Percentiles rank a stretch among this genome's conserved stretches.
Evolutionary conservation across 148 eudicot species (phyloP).

Genomic region (Pouteria glomerata): DNA sequence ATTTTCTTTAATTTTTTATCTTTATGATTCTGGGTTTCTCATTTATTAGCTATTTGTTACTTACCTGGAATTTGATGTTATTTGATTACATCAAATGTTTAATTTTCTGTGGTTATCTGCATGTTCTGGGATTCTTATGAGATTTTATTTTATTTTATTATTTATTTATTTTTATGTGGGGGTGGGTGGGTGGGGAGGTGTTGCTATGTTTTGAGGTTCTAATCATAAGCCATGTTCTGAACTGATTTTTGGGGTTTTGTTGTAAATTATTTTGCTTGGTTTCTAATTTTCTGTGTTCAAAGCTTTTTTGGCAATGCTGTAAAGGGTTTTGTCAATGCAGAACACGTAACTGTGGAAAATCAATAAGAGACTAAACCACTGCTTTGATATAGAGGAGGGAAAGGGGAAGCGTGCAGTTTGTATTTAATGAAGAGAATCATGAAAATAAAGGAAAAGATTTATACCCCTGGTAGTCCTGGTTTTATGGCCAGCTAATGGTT

Average conservation of each 20-base stretch:
- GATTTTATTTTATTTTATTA: background rate
- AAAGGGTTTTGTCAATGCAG: constrained; percentile 10
- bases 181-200: background rate
- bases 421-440: constrained; percentile 28
- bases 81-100: background rate
- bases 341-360: background rate
- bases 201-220: background rate
- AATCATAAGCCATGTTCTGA: background rate
- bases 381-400: background rate
- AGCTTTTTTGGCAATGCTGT: background rate
- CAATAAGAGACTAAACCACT: background rate
- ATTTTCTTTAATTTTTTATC: too few species aligned
- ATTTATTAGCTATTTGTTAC: background rate
- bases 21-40: too few species aligned
- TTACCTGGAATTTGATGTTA: background rate
- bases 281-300: background rate
- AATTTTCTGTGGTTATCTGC: background rate
- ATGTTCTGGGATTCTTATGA: background rate
- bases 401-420: constrained; percentile 15
- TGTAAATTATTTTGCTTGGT: background rate
- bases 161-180: background rate
- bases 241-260: background rate
- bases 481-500: constrained; percentile 14
- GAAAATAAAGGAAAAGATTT: constrained; percentile 32
- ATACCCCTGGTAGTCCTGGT: constrained; percentile 15